Evolutionary conservation across 2,329 filamentous ascomycete genomes (phyloP).

Genomic region (Aspergillus ustus): DNA sequence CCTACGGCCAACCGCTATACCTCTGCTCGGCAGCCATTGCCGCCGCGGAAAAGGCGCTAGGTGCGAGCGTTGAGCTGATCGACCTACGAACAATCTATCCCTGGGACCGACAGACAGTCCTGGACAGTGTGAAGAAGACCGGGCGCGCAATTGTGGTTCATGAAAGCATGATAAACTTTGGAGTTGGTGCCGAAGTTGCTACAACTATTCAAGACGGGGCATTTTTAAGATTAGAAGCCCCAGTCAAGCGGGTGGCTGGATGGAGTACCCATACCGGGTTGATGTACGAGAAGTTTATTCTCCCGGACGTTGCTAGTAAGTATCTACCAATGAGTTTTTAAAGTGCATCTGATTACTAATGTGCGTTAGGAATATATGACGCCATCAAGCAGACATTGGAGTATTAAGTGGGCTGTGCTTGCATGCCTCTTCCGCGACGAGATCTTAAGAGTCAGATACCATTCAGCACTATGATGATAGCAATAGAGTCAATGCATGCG

Average conservation of each 20-base stretch:
- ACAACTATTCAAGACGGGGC: constrained; percentile 87
- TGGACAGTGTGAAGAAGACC: constrained; percentile 84
- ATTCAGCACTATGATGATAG: background rate
- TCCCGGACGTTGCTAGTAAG: constrained; percentile 87
- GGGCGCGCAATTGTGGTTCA: constrained; percentile 87
- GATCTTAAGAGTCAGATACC: background rate
- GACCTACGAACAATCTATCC: constrained; percentile 88
- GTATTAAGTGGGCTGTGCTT: constrained; percentile 54
- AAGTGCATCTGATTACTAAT: constrained; percentile 9
- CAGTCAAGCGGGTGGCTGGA: constrained; percentile 82
- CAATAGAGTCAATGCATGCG: background rate
- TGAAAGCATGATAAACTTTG: constrained; percentile 88
- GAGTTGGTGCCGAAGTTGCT: constrained; percentile 86
- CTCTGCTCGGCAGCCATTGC: constrained; percentile 78
- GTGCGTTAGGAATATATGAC: constrained; percentile 67
- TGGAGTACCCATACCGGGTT: constrained; percentile 85
- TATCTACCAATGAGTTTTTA: constrained; percentile 34
- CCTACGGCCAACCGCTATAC: constrained; percentile 89
- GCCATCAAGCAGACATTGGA: constrained; percentile 69
- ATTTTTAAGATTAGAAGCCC: constrained; percentile 82
- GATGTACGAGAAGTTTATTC: constrained; percentile 76
- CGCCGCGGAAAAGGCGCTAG: constrained; percentile 74
- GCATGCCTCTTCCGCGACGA: background rate
- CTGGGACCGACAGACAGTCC: constrained; percentile 82
- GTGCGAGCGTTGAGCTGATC: constrained; percentile 80